A percentile compares a stretch with the other conserved stretches of the same genome.
Evolutionary conservation across 2,329 filamentous ascomycete species (phyloP).

Genomic region (Claviceps spartinae): DNA sequence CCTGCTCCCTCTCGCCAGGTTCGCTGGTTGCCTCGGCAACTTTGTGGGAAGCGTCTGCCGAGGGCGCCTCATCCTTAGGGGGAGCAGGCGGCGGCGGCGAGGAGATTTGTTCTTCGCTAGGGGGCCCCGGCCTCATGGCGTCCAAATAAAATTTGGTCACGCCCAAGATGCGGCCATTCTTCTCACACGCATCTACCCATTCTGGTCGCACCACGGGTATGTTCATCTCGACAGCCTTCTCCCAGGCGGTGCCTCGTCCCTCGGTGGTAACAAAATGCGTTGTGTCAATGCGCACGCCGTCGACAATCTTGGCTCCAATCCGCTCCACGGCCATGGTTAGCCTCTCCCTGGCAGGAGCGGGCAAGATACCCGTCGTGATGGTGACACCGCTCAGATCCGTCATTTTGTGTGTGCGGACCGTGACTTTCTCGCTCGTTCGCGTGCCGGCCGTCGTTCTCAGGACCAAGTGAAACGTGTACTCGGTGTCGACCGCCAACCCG

Average conservation of each 20-base stretch:
- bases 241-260: conserved; percentile 78
- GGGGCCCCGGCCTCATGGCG: conserved; percentile 42
- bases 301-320: conserved; percentile 85
- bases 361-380: conserved; percentile 79
- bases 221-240: conserved; percentile 95
- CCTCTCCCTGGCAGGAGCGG: conserved; percentile 55
- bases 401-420: conserved; percentile 94
- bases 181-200: conserved; percentile 95
- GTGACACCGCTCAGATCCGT: conserved; percentile 93
- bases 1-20: conserved; percentile 14
- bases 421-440: conserved; percentile 68
- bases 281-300: conserved; percentile 86
- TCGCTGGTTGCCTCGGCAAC: conserved; percentile 6
- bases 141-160: conserved; percentile 95
- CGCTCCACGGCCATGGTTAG: conserved; percentile 65
- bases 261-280: conserved; percentile 98
- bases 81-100: conserved; percentile 16
- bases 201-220: conserved; percentile 94
- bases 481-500: conserved; percentile 87
- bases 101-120: conserved; percentile 17
- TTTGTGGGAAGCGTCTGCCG: conserved; percentile 15
- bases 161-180: conserved; percentile 80
- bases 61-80: conserved; percentile 10
- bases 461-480: conserved; percentile 89
- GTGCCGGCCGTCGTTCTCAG: conserved; percentile 84